Conservation (phyloP, 306 rosid genomes). For the Quercus parvula region DNA sequence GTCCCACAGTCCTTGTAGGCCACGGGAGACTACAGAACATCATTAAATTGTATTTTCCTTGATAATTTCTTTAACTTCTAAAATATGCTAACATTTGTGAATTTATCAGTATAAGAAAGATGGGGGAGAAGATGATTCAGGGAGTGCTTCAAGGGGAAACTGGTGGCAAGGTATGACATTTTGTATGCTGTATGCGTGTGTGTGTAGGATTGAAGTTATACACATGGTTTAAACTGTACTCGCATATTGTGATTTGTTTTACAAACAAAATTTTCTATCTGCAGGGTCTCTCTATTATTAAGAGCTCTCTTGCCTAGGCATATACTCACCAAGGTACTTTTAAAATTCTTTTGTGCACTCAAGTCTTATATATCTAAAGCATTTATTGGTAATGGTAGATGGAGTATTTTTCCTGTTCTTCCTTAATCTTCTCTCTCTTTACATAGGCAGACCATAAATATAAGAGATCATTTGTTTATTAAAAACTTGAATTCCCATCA, state of each 20-base stretch:
- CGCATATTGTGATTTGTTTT: constrained; percentile 8
- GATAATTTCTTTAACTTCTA: neutral
- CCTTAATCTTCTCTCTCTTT: neutral
- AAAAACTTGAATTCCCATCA: neutral
- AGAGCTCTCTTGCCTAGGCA: constrained; percentile 29
- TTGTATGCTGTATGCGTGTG: neutral
- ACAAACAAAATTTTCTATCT: constrained; percentile 5
- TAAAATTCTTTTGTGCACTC: neutral
- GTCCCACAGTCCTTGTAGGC: neutral
- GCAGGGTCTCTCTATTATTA: constrained; percentile 81
- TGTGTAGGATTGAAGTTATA: neutral
- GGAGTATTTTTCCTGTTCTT: neutral
- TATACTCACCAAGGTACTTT: constrained; percentile 42
- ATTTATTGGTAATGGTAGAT: neutral
- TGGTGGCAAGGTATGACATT: constrained; percentile 84
- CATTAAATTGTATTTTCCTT: neutral
- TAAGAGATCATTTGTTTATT: neutral
- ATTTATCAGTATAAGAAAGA: constrained; percentile 57
- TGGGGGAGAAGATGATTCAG: constrained; percentile 71
- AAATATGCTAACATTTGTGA: neutral
- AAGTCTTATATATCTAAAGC: neutral
- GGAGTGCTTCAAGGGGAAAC: constrained; percentile 80
- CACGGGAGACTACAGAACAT: neutral
- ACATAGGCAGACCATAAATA: neutral
- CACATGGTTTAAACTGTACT: constrained; percentile 2